Base-by-base conservation (phyloP, 108 stramenopile genomes). In the Mayamaea pseudoterrestris region DNA sequence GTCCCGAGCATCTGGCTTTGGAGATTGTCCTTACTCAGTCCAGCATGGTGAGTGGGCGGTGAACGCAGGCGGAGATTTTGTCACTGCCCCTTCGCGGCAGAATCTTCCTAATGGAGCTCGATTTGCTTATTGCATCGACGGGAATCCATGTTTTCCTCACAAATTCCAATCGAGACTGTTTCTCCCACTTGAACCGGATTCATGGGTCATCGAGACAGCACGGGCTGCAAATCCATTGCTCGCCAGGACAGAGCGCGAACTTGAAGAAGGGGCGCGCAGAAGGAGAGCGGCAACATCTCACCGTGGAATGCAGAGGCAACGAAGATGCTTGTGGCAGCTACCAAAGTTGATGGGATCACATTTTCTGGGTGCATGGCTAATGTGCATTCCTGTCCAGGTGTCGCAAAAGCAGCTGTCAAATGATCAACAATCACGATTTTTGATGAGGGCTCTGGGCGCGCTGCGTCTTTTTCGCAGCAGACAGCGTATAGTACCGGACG, bases 271-370 rank as follows among this genome's bases (percentile, higher is more conserved):
- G 17, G 56, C 68, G 8, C 52, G 83, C 35, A 48, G 74, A 23
- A 58, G 65, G 27, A 82, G 71, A 40, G 50, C 69, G 50, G 58
- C 80, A 27, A 68, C 74, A 7, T 68, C 77, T 16, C 66, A 63
- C 26, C 61, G 71, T 14, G 88, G 88, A 9, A 58, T 76, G 6
- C 83, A 81, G 29, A 80, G 57, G 25, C 80, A 84, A 45, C 58
- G 81, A 42, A 66, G 79, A 32, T 90, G 88, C 34, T 57, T 79
- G 7, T 90, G 82, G 80, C 88, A 90, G 49, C 59, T 90, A 21
- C 78, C 87, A 12, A 90, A 90, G 43, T 51, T 84, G 31, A 85
- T 90, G 88, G 88, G 78, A 5, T 90, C 88, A 3, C 83, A 90
- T 35, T 74, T 90, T 49, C 47, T 90, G 24, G 83, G 83, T 14